Conservation (phyloP, 2,329 filamentous ascomycete species). For the Aureobasidium sp. region DNA sequence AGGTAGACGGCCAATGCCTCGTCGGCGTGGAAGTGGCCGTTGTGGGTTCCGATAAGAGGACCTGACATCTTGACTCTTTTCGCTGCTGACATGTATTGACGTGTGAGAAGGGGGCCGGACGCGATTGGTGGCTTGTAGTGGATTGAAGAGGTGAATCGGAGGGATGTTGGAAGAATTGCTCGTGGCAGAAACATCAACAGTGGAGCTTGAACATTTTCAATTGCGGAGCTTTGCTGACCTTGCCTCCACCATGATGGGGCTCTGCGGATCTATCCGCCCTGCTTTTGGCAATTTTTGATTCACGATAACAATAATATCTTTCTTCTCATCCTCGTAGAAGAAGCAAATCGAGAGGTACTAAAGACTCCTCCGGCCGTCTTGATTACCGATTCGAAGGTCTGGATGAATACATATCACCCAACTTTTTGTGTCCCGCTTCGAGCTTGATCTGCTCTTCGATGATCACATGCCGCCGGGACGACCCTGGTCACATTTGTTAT, state of each 20-base stretch:
- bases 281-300: not conserved
- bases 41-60: constrained; percentile 81
- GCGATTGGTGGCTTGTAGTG: not conserved
- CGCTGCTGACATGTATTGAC: constrained; percentile 32
- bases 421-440: not conserved
- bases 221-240: constrained; percentile 5
- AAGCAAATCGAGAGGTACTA: not conserved
- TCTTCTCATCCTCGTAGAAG: not conserved
- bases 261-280: constrained; percentile 1
- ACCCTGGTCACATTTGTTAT: not conserved
- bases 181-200: constrained; percentile 10
- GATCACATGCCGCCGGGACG: not conserved
- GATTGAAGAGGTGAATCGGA: not conserved
- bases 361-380: not conserved
- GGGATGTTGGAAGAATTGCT: not conserved
- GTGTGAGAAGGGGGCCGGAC: not conserved
- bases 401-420: too few species aligned
- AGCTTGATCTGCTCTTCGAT: not conserved
- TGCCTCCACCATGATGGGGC: not conserved
- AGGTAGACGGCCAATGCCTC: constrained; percentile 96
- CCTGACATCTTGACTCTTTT: constrained; percentile 78
- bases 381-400: too few species aligned
- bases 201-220: not conserved
- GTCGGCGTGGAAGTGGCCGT: constrained; percentile 97
- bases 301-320: not conserved